These are phyloP conservation scores for Claviceps sp. DNA, from an alignment of 2,329 filamentous ascomycete species.

Conservation along the genomic window DNA sequence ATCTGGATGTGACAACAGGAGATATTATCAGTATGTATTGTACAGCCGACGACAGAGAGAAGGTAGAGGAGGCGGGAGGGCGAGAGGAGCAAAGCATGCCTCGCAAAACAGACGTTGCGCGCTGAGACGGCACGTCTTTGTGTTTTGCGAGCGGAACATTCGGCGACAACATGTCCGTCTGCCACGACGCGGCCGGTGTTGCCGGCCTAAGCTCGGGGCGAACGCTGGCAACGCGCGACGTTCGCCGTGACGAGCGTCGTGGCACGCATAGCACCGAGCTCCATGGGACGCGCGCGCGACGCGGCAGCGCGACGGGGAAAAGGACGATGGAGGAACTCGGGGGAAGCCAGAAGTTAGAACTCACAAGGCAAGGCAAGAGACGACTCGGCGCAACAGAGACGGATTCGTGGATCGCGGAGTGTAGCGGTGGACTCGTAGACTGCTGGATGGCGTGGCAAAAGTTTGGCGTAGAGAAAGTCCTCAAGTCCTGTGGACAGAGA, in stretches of 20 bases:
- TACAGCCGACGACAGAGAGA: constrained; percentile 7
- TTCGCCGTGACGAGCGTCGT: constrained; percentile 5
- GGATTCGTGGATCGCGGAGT: constrained; percentile 9
- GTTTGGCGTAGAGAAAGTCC: constrained; percentile 5
- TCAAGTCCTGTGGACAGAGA: constrained; percentile 7
- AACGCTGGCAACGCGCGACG: constrained; percentile 8
- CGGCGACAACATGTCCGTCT: constrained; percentile 10
- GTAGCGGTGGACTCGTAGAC: constrained; percentile 3
- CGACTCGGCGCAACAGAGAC: constrained; percentile 11
- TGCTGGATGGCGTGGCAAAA: constrained; percentile 8
- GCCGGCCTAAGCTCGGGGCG: not conserved
- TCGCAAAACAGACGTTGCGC: constrained; percentile 1
- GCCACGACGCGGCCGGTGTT: constrained; percentile 12
- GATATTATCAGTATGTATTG: constrained; percentile 12
- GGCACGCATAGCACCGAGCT: not conserved
- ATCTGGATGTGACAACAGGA: constrained; percentile 23
- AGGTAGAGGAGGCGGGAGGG: constrained; percentile 5
- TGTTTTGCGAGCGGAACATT: constrained; percentile 5
- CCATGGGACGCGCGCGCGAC: constrained; percentile 3
- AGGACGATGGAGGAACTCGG: constrained; percentile 1
- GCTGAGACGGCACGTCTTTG: not conserved
- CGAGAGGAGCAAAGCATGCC: constrained; percentile 4
- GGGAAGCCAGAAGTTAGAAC: constrained; percentile 17
- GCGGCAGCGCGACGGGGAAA: constrained; percentile 6
- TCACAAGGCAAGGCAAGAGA: constrained; percentile 20